These are phyloP conservation scores for Thelonectria discophora DNA, from an alignment of 2,329 filamentous ascomycete genomes.

Conservation along the genomic window DNA sequence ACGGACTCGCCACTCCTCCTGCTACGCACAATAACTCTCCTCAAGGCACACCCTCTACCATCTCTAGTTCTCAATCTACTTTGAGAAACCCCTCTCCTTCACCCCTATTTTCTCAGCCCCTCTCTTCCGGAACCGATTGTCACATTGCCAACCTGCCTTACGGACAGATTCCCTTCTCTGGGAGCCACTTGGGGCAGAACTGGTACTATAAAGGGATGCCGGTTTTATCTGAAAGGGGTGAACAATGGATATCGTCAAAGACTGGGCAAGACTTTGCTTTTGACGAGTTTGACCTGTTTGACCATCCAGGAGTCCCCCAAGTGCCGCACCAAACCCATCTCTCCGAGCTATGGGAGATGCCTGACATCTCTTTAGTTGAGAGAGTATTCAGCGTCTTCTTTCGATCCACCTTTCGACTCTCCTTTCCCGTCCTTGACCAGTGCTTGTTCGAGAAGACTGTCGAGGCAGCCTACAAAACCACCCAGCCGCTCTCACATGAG, in stretches of 20 bases:
- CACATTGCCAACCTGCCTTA: slow-evolving; percentile 4
- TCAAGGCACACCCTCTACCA: neutral
- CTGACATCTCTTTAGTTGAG: neutral
- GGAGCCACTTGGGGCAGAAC: slow-evolving; percentile 23
- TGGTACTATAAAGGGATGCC: slow-evolving; percentile 26
- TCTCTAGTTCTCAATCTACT: neutral
- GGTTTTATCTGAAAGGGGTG: slow-evolving; percentile 17
- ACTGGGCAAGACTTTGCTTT: slow-evolving; percentile 18
- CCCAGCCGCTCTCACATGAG: neutral
- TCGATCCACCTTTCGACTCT: slow-evolving; percentile 5
- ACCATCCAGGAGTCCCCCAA: neutral
- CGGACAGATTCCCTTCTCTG: slow-evolving; percentile 16
- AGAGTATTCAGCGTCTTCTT: slow-evolving; percentile 9
- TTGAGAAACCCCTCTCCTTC: no score
- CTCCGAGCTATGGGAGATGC: slow-evolving; percentile 10
- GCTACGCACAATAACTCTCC: slow-evolving; percentile 5
- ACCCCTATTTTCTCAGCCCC: neutral
- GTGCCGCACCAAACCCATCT: neutral
- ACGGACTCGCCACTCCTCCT: slow-evolving; percentile 5
- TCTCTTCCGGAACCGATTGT: neutral
- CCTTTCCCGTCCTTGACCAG: slow-evolving; percentile 21
- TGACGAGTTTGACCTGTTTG: slow-evolving; percentile 14
- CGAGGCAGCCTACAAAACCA: slow-evolving; percentile 12
- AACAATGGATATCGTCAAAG: slow-evolving; percentile 18
- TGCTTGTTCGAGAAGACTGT: slow-evolving; percentile 18